Percentiles rank a stretch among this genome's conserved stretches.
phyloP scores from a whole-genome alignment of 257 asterid species.

The Lycium barbarum region DNA sequence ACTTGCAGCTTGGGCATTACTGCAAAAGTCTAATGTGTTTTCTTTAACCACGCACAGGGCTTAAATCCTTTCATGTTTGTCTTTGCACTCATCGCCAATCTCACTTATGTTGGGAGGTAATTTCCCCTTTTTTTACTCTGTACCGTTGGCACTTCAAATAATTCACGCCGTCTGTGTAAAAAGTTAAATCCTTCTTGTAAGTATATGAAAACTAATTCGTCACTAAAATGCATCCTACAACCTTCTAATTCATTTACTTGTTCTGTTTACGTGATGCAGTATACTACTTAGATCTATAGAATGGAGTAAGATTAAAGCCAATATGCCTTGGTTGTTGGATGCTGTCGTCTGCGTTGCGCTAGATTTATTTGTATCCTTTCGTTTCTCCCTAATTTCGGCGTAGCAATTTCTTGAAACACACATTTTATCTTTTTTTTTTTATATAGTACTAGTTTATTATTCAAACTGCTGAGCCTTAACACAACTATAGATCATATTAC shows the following conservation, averaged over 20 bases:
- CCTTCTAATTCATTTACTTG: neutral
- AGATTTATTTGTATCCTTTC: conserved; percentile 88
- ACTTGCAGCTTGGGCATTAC: neutral
- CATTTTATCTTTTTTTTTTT: neutral
- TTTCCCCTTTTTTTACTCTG: neutral
- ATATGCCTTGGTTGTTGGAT: conserved; percentile 93
- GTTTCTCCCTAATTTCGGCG: neutral
- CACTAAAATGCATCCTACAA: neutral
- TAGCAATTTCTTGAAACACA: neutral
- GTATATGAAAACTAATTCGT: neutral
- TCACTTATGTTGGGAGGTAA: conserved; percentile 86
- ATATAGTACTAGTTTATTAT: neutral
- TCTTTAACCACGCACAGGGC: conserved; percentile 51
- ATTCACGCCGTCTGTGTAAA: neutral
- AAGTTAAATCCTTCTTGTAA: neutral
- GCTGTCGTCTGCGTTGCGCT: conserved; percentile 84
- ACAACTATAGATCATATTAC: conserved; percentile 66
- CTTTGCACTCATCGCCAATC: conserved; percentile 81
- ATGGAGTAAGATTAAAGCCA: conserved; percentile 78
- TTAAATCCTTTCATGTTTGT: conserved; percentile 91
- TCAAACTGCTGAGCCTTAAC: conserved; percentile 44
- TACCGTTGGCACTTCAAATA: neutral
- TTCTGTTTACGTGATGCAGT: conserved; percentile 51
- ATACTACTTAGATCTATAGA: conserved; percentile 76
- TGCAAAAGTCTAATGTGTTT: neutral